Evolutionary conservation across 2,329 filamentous ascomycete species (phyloP), one percentile per base, ranked within the genome.

Genomic region (Verticillium tricorpus): DNA sequence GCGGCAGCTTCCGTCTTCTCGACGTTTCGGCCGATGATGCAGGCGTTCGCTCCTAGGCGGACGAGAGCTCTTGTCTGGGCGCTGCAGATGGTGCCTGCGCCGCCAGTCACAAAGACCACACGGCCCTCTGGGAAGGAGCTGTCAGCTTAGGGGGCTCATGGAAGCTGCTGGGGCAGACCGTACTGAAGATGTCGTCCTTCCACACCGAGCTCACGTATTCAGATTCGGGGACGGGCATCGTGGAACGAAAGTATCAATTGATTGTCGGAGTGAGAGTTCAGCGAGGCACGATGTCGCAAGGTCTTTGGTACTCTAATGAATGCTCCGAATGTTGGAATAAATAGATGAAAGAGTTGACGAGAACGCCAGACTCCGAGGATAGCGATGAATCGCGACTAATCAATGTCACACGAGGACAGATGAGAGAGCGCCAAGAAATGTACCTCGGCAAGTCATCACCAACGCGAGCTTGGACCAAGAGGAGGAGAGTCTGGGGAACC

Each of bases 41-140:
- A 96, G 58, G 95, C 95, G 69, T 98, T 89, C 55, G 93, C 94
- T 60, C 95, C 95, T 8, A 99, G 87, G 65, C 93, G 85, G 28
- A 99, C 93, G 63, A 99, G 81, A 4, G 95, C 95, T 66, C 93
- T 86, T 35, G 96, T 95, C 79, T 98, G 95, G 61, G 91, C 93
- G 69, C 90, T 95, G 80, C 95, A 97, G 71, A 99, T 98, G 31
- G 90, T 89, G 61, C 95, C 94, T 5, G 93, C 93, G 59, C 95
- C 95, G 62, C 95, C 95, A 3, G 95, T 99, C 71, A 96, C 96
- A 77, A 98, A 97, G 68, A 94, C 86, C 55, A 98, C 93, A 71
- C 95, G 94, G 73, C 89, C 88, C 65, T 89, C 92, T 96, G 69
- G 14, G 56, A 9, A 28, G 17, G 32, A 9, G 15, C 17, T 17